Percentiles rank a stretch among this genome's conserved stretches.
These are phyloP conservation scores for Ophiobolus disseminans DNA, from an alignment of 2,329 filamentous ascomycete genomes.

Conservation along the genomic window DNA sequence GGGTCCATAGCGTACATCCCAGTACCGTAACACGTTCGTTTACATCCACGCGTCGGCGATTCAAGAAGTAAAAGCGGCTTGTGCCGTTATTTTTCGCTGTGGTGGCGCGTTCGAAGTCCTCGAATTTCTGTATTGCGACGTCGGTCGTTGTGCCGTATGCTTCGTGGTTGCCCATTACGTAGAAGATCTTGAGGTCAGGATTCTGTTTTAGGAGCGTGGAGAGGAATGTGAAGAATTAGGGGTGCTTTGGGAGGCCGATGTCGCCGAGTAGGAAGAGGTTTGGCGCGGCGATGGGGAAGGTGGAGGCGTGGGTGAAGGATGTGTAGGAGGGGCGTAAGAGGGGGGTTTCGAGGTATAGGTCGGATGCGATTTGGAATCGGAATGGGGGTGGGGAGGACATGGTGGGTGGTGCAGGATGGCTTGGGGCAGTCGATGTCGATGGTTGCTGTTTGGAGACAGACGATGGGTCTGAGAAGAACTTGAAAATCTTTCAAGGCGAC, in stretches of 20 bases:
- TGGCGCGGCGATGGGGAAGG: conserved; percentile 7
- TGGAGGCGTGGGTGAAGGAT: conserved; percentile 10
- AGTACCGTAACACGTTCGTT: conserved; percentile 19
- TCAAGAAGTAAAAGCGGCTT: conserved; percentile 23
- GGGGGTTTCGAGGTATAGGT: conserved; percentile 3
- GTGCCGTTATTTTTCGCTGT: conserved; percentile 1
- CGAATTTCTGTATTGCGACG: conserved; percentile 3
- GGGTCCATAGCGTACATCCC: conserved; percentile 28
- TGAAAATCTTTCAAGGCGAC: too few species aligned
- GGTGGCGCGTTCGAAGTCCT: conserved; percentile 18
- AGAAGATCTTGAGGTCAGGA: conserved; percentile 15
- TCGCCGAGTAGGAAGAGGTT: conserved; percentile 26
- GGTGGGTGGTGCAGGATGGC: background rate
- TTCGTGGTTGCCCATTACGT: conserved; percentile 30
- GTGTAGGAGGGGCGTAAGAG: conserved; percentile 4
- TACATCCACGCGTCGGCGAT: conserved; percentile 21
- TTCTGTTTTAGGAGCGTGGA: conserved; percentile 7
- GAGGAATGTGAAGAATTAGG: conserved; percentile 22
- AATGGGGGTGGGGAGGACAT: background rate
- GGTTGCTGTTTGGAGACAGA: too few species aligned
- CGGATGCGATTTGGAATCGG: background rate
- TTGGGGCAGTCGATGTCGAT: too few species aligned
- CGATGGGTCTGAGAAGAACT: too few species aligned
- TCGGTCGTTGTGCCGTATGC: conserved; percentile 13
- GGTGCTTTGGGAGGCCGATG: conserved; percentile 19